Conservation (phyloP, 768 basidiomycete genomes). For the Tylopilus felleus region DNA sequence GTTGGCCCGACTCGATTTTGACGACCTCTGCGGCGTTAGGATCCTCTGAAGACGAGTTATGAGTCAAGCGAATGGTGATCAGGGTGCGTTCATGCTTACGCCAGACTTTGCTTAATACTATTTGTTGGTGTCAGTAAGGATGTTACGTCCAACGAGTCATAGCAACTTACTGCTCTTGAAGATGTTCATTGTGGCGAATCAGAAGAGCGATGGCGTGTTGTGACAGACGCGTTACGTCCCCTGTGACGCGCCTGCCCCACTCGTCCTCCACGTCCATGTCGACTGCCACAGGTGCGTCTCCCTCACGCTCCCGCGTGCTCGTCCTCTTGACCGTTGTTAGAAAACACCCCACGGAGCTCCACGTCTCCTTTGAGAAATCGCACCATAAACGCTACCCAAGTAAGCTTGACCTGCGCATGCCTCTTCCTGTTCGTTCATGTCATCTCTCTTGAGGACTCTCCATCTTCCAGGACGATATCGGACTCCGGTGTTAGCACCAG, state of each 20-base stretch:
- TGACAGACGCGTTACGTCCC: conserved; percentile 27
- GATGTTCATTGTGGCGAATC: conserved; percentile 65
- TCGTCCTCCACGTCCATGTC: conserved; percentile 7
- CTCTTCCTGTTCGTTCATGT: neutral
- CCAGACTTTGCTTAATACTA: conserved; percentile 93
- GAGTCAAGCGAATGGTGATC: conserved; percentile 20
- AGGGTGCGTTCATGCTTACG: conserved; percentile 53
- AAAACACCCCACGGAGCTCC: neutral
- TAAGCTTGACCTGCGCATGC: conserved; percentile 1
- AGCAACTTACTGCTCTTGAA: conserved; percentile 69
- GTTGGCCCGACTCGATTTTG: conserved; percentile 87
- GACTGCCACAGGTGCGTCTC: conserved; percentile 7
- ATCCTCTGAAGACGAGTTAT: conserved; percentile 59
- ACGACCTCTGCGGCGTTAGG: conserved; percentile 94
- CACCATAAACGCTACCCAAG: conserved; percentile 11
- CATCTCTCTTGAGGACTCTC: conserved; percentile 20
- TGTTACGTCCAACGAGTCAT: conserved; percentile 4
- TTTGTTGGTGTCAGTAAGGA: conserved; percentile 18
- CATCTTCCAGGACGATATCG: conserved; percentile 33
- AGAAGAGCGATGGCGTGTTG: conserved; percentile 16
- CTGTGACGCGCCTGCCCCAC: conserved; percentile 17
- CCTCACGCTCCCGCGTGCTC: neutral
- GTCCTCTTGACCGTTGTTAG: conserved; percentile 1
- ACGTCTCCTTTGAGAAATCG: conserved; percentile 17
- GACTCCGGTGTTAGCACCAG: conserved; percentile 24